These are phyloP conservation scores for Malassezia caprae DNA, from an alignment of 1,284 basidiomycete genomes.

Conservation along the genomic window DNA sequence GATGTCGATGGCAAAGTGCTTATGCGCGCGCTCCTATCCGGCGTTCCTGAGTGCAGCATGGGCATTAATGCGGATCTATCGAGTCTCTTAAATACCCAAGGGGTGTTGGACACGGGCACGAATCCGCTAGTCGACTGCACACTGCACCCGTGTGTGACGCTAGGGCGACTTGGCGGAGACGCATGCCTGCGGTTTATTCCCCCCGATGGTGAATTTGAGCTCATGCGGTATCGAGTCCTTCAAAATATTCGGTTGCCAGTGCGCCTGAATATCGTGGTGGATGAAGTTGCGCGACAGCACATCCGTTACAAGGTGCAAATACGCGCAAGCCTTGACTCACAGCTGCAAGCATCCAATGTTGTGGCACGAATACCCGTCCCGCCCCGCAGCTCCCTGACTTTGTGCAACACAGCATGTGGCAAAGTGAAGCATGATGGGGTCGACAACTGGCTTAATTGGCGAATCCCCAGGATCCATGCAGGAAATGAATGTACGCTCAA, in stretches of 20 bases:
- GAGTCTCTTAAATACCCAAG: slow-evolving; percentile 52
- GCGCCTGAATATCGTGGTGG: slow-evolving; percentile 78
- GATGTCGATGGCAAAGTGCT: slow-evolving; percentile 96
- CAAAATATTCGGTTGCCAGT: slow-evolving; percentile 90
- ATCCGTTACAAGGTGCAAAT: slow-evolving; percentile 85
- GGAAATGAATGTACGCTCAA: slow-evolving; percentile 78
- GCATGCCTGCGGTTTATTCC: slow-evolving; percentile 93
- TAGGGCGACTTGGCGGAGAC: slow-evolving; percentile 85
- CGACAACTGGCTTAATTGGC: slow-evolving; percentile 94
- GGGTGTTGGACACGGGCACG: slow-evolving; percentile 12
- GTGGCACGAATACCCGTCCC: slow-evolving; percentile 90
- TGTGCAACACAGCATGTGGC: slow-evolving; percentile 77
- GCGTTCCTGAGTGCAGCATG: slow-evolving; percentile 94
- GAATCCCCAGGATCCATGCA: slow-evolving; percentile 83
- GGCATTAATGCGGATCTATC: slow-evolving; percentile 93
- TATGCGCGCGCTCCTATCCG: slow-evolving; percentile 93
- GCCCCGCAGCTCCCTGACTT: slow-evolving; percentile 79
- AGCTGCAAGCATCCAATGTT: slow-evolving; percentile 84
- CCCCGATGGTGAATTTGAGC: slow-evolving; percentile 95
- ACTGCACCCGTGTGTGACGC: slow-evolving; percentile 94
- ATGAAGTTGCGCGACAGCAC: slow-evolving; percentile 77
- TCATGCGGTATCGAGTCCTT: slow-evolving; percentile 94
- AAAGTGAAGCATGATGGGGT: slow-evolving; percentile 95
- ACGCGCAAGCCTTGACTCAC: slow-evolving; percentile 78
- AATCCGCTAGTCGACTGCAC: slow-evolving; percentile 86